Conservation (phyloP, 257 asterid species). For the Paraleonurus japonicus region DNA sequence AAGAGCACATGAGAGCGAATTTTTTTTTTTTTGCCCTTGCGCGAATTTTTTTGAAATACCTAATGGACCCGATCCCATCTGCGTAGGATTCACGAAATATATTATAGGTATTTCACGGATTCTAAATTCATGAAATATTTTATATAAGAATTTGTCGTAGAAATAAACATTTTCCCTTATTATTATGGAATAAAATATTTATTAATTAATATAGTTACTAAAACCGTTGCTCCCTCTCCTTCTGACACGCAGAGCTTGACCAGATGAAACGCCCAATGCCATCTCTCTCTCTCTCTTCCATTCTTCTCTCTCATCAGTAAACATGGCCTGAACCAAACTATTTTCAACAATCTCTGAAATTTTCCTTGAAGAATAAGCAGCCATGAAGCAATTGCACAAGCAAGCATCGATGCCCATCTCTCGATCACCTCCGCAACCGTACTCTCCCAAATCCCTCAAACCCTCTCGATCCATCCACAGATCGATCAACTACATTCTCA, state of each 20-base stretch:
- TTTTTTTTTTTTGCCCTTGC: no score
- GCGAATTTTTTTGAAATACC: no score
- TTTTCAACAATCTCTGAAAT: no score
- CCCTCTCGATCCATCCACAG: constrained; percentile 67
- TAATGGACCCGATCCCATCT: no score
- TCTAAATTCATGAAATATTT: no score
- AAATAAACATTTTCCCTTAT: no score
- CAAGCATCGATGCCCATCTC: constrained; percentile 49
- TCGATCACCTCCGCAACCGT: constrained; percentile 36
- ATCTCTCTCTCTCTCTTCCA: not conserved
- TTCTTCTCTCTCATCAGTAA: not conserved
- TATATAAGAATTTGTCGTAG: no score
- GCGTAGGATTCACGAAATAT: no score
- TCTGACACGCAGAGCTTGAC: not conserved
- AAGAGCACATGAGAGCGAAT: no score
- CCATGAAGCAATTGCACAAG: constrained; percentile 72
- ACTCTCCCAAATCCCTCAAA: constrained; percentile 71
- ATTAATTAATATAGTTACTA: not conserved
- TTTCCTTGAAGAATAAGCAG: not conserved
- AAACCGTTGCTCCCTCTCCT: not conserved
- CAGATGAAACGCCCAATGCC: not conserved
- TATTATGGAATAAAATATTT: not conserved
- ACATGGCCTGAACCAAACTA: not conserved
- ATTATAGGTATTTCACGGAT: no score
- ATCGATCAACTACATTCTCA: constrained; percentile 63